Conservation (phyloP, 495 filamentous ascomycete genomes). For the Aspergillus avenaceus region DNA sequence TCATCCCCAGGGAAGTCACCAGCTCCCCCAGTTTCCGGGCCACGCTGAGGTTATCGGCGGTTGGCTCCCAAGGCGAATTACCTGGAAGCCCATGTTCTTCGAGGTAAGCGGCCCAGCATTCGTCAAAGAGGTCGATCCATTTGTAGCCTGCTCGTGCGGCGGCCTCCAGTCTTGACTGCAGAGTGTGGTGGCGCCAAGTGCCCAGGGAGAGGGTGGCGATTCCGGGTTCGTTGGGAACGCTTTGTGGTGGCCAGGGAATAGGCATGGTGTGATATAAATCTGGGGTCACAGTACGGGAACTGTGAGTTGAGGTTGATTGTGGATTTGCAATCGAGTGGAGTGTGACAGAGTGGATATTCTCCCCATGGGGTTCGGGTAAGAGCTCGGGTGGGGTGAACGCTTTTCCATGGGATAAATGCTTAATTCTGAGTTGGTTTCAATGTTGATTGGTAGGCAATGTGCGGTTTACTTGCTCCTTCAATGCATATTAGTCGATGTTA, state of each 20-base stretch:
- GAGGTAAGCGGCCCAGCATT: constrained; percentile 34
- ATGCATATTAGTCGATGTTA: too few species aligned
- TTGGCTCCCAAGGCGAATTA: constrained; percentile 26
- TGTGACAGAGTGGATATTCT: background rate
- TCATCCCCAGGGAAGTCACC: constrained; percentile 27
- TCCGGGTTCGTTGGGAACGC: constrained; percentile 17
- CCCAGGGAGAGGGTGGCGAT: constrained; percentile 33
- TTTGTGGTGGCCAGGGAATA: constrained; percentile 10
- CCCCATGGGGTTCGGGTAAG: background rate
- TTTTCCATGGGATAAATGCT: background rate
- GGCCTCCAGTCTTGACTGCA: constrained; percentile 24
- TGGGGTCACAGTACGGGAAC: constrained; percentile 5
- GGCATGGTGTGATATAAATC: constrained; percentile 7
- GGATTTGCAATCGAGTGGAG: background rate
- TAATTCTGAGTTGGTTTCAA: too few species aligned
- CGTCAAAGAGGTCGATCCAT: constrained; percentile 35
- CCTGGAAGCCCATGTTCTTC: constrained; percentile 22
- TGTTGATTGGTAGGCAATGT: too few species aligned
- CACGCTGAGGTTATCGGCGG: constrained; percentile 20
- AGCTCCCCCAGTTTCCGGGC: constrained; percentile 25
- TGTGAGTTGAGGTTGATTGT: background rate
- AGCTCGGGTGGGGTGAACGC: background rate
- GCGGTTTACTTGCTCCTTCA: too few species aligned
- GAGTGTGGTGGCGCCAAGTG: constrained; percentile 23
- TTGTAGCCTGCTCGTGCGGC: constrained; percentile 28